These are phyloP conservation scores for Tephrocybe sp. DNA, from an alignment of 768 basidiomycete genomes.

Conservation along the genomic window DNA sequence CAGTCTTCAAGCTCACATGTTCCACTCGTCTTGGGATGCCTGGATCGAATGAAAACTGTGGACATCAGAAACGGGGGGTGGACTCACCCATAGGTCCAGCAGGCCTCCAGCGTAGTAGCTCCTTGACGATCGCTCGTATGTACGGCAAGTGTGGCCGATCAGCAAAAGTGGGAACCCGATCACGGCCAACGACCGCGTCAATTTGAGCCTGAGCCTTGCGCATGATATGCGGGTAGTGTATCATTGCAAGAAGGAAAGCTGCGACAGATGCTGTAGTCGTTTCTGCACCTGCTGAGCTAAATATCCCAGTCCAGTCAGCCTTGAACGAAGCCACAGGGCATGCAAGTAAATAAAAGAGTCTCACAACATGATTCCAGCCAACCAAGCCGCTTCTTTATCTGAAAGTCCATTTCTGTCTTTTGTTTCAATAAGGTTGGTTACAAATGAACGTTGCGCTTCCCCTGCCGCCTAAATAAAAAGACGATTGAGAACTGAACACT, in stretches of 20 bases:
- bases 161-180: constrained; percentile 3
- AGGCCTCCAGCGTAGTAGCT: constrained; percentile 4
- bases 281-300: constrained; percentile 5
- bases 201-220: constrained; percentile 3
- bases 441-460: not conserved
- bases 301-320: no score
- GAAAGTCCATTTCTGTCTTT: not conserved
- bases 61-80: not conserved
- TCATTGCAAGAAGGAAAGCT: constrained; percentile 2
- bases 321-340: no score
- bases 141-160: constrained; percentile 2
- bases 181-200: constrained; percentile 2
- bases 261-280: not conserved
- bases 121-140: constrained; percentile 1
- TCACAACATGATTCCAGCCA: constrained; percentile 5
- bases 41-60: not conserved
- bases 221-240: constrained; percentile 1
- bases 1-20: not conserved
- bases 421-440: not conserved
- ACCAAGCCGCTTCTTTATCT: not conserved
- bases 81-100: not conserved
- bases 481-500: not conserved
- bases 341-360: no score
- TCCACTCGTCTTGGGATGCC: not conserved
- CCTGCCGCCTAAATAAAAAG: not conserved